Conservation (phyloP, 163 green algal species). For the Chloroidium sp. region DNA sequence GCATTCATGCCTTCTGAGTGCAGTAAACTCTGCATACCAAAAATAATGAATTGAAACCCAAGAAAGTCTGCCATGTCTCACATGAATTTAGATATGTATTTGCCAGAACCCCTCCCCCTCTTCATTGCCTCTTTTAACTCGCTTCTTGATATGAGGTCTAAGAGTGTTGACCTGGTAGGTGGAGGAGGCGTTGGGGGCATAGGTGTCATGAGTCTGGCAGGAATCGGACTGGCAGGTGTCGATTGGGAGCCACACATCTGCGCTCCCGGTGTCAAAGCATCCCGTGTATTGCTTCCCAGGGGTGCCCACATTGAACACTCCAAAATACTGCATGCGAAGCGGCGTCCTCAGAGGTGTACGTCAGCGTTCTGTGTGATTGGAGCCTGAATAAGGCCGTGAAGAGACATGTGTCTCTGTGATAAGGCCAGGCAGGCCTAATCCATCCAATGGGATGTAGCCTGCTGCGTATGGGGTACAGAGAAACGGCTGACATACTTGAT, state of each 20-base stretch:
- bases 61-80: too few species aligned
- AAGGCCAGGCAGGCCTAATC: too few species aligned
- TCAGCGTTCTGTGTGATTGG: too few species aligned
- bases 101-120: too few species aligned
- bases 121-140: neutral
- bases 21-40: neutral
- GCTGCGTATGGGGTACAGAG: too few species aligned
- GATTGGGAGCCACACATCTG: conserved; percentile 6
- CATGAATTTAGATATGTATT: too few species aligned
- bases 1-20: too few species aligned
- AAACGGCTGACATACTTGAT: too few species aligned
- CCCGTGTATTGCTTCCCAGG: neutral
- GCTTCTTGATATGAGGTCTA: neutral
- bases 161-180: neutral
- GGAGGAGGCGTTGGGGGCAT: neutral
- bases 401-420: too few species aligned
- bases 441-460: too few species aligned
- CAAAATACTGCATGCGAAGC: conserved; percentile 4
- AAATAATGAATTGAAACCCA: neutral
- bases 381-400: too few species aligned
- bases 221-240: neutral
- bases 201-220: conserved; percentile 3
- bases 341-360: too few species aligned
- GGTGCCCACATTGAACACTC: neutral
- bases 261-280: conserved; percentile 13